These are phyloP conservation scores for Eragrostis nindensis DNA, from an alignment of 176 grass and related monocot species.

Conservation along the genomic window DNA sequence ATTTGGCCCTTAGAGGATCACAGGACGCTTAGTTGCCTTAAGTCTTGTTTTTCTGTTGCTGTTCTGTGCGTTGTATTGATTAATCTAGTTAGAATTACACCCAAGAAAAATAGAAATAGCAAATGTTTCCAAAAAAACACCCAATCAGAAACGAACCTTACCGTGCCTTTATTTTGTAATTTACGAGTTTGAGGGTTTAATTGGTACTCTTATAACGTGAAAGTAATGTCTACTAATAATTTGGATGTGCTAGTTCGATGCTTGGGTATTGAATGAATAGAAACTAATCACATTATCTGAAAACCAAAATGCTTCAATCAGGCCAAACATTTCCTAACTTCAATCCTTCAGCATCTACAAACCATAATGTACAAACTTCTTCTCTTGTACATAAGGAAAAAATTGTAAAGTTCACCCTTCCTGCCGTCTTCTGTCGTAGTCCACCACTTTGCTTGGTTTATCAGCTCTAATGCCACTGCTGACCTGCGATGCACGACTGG, in stretches of 20 bases:
- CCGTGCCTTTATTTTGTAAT: conserved; percentile 1
- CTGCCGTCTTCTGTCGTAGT: neutral
- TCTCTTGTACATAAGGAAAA: neutral
- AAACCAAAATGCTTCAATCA: neutral
- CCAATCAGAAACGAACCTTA: neutral
- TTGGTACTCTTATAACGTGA: neutral
- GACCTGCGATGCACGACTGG: neutral
- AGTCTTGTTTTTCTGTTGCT: neutral
- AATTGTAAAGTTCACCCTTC: neutral
- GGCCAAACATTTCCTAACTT: neutral
- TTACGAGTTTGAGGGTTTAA: neutral
- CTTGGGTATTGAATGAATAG: too few relatives aligned
- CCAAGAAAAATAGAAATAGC: conserved; percentile 24
- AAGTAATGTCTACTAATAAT: too few relatives aligned
- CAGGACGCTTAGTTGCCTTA: neutral
- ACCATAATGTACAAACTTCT: neutral
- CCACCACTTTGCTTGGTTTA: neutral
- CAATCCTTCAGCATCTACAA: neutral
- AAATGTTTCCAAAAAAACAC: neutral
- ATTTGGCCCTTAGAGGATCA: conserved; percentile 21
- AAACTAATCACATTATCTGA: neutral
- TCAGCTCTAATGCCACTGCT: neutral
- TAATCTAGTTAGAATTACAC: neutral
- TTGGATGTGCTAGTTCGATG: too few relatives aligned
- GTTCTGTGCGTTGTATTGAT: neutral